These are phyloP conservation scores for Solanum chacoense DNA, from an alignment of 305 asterid genomes.

Conservation along the genomic window DNA sequence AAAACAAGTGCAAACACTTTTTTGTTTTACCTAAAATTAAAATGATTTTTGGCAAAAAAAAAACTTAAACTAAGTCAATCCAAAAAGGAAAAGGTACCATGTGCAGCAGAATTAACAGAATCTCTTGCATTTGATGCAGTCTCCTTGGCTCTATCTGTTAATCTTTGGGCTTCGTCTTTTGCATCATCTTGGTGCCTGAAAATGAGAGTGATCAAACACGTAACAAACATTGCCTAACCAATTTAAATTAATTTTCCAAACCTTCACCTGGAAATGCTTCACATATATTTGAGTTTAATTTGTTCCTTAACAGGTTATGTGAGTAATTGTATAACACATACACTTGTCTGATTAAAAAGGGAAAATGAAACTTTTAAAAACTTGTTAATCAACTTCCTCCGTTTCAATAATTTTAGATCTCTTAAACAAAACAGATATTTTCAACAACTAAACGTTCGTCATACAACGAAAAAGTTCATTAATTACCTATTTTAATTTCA, in stretches of 20 bases:
- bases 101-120: constrained; percentile 25
- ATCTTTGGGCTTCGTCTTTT: constrained; percentile 12
- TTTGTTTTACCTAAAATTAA: neutral
- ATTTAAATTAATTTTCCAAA: neutral
- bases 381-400: neutral
- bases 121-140: constrained; percentile 35
- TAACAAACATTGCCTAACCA: neutral
- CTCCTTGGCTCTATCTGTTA: constrained; percentile 16
- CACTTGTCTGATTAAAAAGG: neutral
- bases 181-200: constrained; percentile 20
- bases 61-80: neutral
- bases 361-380: neutral
- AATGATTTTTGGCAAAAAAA: neutral
- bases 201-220: neutral
- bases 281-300: neutral
- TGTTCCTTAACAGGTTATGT: neutral
- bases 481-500: neutral
- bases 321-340: neutral
- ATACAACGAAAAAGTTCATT: neutral
- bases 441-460: neutral
- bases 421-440: neutral
- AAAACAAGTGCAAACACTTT: neutral
- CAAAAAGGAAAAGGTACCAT: constrained; percentile 8
- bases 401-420: neutral
- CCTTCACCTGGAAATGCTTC: neutral